Base-by-base conservation (phyloP, 140 eudicot species). In the Erigeron philadelphicus region DNA sequence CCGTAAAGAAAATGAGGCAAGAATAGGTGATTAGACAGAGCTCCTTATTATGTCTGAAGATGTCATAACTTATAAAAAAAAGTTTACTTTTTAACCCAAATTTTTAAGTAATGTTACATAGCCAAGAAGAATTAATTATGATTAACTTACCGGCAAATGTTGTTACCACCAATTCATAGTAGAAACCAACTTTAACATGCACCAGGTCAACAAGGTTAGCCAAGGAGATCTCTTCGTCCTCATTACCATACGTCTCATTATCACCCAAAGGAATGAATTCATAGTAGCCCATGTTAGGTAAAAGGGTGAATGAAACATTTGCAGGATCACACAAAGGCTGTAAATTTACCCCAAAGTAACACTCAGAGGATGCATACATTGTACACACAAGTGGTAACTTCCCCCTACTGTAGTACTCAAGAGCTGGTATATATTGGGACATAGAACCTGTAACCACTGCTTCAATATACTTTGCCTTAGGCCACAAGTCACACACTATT, bases 381-480 rank as follows among this genome's bases (percentile, higher is more conserved):
- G 95, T 72, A 25, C 96, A 80, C 12, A 89, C 86, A 64, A 89
- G 49, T 7, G 96, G 96, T 54, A 89, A 79, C 75, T 84, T 84
- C 69, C 77, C 87, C 11, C 85, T 81, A 72, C 92, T 87, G 54
- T 87, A 90, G 61, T 87, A 81, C 72, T 81, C 83, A 45, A 90
- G 82, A 13, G 95, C 76, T 9, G 95, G 92, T 64, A 90, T 84
- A 15, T 90, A 90, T 61, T 90, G 97, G 12, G 95, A 85, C 95
- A 87, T 90, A 17, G 97, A 84, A 45, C 97, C 95, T 4, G 97
- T 90, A 53, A 90, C 92, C 60, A 90, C 95, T 11, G 95, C 97
- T 72, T 90, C 95, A 19, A 90, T 82, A 70, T 81, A 90, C 89
- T 85, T 90, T 13, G 92, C 92, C 66, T 69, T 84, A 48, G 97